Percentiles rank a stretch among this genome's conserved stretches.
phyloP scores from a whole-genome alignment of 805 yeast genomes.

The Ogataea nitratoaversa region DNA sequence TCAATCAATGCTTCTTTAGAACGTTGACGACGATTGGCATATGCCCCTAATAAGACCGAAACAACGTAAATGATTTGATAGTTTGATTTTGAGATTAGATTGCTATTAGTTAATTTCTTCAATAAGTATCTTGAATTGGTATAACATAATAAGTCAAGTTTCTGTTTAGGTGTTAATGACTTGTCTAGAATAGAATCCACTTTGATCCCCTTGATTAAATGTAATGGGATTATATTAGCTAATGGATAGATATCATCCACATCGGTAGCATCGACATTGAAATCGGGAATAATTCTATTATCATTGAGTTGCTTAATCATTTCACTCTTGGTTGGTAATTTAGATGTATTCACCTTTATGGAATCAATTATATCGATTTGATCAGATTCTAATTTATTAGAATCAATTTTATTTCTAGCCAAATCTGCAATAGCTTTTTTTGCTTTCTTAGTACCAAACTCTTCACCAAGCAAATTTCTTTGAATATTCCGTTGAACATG shows the following conservation, averaged over 20 bases:
- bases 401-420: slow-evolving; percentile 81
- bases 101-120: slow-evolving; percentile 36
- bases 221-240: slow-evolving; percentile 60
- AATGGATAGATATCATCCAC: slow-evolving; percentile 83
- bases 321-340: slow-evolving; percentile 67
- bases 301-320: slow-evolving; percentile 52
- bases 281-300: slow-evolving; percentile 82
- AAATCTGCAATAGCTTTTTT: slow-evolving; percentile 80
- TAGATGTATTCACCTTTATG: slow-evolving; percentile 64
- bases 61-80: slow-evolving; percentile 73
- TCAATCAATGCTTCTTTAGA: slow-evolving; percentile 57
- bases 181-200: slow-evolving; percentile 60
- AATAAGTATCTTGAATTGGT: slow-evolving; percentile 50
- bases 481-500: slow-evolving; percentile 50
- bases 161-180: slow-evolving; percentile 38
- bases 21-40: slow-evolving; percentile 62
- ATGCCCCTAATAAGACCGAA: slow-evolving; percentile 76
- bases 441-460: slow-evolving; percentile 96
- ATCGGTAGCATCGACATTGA: slow-evolving; percentile 71
- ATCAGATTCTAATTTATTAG: slow-evolving; percentile 63
- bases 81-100: slow-evolving; percentile 46
- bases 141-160: slow-evolving; percentile 60
- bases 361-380: slow-evolving; percentile 81
- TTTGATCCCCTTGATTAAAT: slow-evolving; percentile 60
- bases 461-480: slow-evolving; percentile 86